Evolutionary conservation across 2,329 filamentous ascomycete species (phyloP), one percentile per base, ranked within the genome.

Genomic region (Exophiala calicioides): DNA sequence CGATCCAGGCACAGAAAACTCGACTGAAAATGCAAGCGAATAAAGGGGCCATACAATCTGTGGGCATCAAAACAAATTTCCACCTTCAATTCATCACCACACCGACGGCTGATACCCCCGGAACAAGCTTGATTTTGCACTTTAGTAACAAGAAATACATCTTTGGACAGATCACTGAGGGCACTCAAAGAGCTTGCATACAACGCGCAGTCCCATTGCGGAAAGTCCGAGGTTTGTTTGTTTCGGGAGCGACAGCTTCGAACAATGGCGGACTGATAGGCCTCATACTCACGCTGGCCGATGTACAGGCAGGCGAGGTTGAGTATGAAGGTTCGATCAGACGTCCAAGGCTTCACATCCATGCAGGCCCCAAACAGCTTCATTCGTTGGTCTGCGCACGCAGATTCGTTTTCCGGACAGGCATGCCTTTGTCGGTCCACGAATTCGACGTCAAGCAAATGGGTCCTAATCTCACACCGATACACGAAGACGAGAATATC

Each of bases 51-150:
- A 13, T 29, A 27, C 41, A 44, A 26, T 43, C 48, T 4, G 41
- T 52, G 7, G 52, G 48, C 20, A 32, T 49, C 19, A 39, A 43
- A 13, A 53, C 90, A 13, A 77, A 83, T 58, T 85, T 78, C 63
- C 81, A 75, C 60, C 75, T 90, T 46, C 84, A 94, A 65, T 71
- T 97, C 59, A 67, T 91, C 52, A 86, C 84, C 13, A 86, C 86
- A 49, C 91, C 91, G 10, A 93, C 91, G 57, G 85, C 85, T 49
- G 93, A 98, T 68, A 95, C 90, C 15, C 80, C 84, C 1, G 91
- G 91, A 43, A 88, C 88, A 2, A 79, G 81, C 38, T 66, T 97
- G 23, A 65, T 89, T 27, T 74, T 98, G 5, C 84, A 91, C 63
- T 90, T 90, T 62, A 87, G 91, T 59, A 80, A 82, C 60, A 84